These are phyloP conservation scores for Pythium dissotocum DNA, from an alignment of 352 stramenopile species.

Conservation along the genomic window DNA sequence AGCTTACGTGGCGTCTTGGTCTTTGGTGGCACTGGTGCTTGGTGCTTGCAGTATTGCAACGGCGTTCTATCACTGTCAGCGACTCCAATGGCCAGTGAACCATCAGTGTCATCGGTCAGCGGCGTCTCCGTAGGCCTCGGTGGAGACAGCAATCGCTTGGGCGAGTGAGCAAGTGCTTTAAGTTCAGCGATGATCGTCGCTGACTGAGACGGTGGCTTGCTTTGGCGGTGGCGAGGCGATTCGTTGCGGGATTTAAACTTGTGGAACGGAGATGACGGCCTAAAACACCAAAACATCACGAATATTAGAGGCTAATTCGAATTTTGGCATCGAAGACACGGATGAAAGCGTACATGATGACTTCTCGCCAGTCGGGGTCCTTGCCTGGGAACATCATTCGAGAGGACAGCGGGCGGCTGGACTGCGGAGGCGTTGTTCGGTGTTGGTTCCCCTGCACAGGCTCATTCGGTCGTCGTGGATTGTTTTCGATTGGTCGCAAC, in stretches of 20 bases:
- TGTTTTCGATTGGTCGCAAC: slow-evolving; percentile 13
- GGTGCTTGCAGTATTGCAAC: slow-evolving; percentile 61
- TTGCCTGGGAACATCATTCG: slow-evolving; percentile 15
- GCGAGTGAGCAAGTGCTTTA: slow-evolving; percentile 12
- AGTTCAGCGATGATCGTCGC: slow-evolving; percentile 24
- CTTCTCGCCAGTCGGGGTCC: slow-evolving; percentile 29
- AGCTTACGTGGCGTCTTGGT: slow-evolving; percentile 68
- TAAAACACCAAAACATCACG: background rate
- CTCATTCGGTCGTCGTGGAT: background rate
- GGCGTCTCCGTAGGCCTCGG: background rate
- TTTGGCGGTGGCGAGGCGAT: slow-evolving; percentile 12
- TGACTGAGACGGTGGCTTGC: slow-evolving; percentile 7
- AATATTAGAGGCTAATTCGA: too few relatives aligned
- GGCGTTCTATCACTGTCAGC: slow-evolving; percentile 12
- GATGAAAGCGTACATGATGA: slow-evolving; percentile 26
- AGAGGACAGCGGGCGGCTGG: slow-evolving; percentile 16
- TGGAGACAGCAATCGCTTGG: background rate
- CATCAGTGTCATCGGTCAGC: background rate
- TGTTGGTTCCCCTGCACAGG: slow-evolving; percentile 2
- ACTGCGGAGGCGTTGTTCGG: slow-evolving; percentile 1
- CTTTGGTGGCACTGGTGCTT: slow-evolving; percentile 51
- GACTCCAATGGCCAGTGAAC: slow-evolving; percentile 26
- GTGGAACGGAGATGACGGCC: slow-evolving; percentile 20
- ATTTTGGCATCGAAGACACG: too few relatives aligned
- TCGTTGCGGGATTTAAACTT: background rate